phyloP scores from a whole-genome alignment of 2,329 filamentous ascomycete species.

The Onygenales sp. region DNA sequence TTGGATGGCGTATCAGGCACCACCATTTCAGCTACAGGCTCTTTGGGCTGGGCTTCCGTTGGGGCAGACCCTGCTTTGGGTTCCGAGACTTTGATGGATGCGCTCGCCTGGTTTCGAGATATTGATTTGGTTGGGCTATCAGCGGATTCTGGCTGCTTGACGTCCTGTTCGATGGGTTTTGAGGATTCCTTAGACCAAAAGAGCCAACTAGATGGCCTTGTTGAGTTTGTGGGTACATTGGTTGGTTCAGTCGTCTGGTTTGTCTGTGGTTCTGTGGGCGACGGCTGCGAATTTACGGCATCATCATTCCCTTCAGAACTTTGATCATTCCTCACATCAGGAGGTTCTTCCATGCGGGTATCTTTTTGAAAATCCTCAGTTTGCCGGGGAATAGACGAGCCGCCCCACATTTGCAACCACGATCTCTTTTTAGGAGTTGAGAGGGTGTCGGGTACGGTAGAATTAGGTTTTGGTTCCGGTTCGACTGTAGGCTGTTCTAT shows the following conservation, averaged over 20 bases:
- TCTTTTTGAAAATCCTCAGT: constrained; percentile 15
- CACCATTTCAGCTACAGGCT: constrained; percentile 12
- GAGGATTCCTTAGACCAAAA: constrained; percentile 31
- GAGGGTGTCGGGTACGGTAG: background rate
- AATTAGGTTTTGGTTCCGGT: constrained; percentile 5
- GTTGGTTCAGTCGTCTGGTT: background rate
- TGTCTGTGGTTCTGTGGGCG: constrained; percentile 5
- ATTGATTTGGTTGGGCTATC: background rate
- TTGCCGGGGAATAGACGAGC: constrained; percentile 17
- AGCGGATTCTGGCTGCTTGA: background rate
- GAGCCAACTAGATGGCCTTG: constrained; percentile 30
- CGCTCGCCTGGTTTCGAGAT: background rate
- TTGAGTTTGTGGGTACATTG: constrained; percentile 7
- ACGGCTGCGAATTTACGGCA: constrained; percentile 13
- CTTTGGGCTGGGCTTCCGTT: constrained; percentile 20
- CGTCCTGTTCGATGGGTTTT: constrained; percentile 14
- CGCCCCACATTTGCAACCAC: constrained; percentile 38
- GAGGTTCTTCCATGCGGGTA: constrained; percentile 9
- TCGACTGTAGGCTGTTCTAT: constrained; percentile 3
- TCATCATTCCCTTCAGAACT: constrained; percentile 6
- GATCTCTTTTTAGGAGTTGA: constrained; percentile 27
- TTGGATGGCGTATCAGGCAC: constrained; percentile 9
- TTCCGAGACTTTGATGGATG: constrained; percentile 16
- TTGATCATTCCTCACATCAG: constrained; percentile 4
- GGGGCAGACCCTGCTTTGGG: constrained; percentile 11